Evolutionary conservation across 2,329 filamentous ascomycete species (phyloP), one percentile per base, ranked within the genome.

Genomic region (Cladorrhinum sp.): DNA sequence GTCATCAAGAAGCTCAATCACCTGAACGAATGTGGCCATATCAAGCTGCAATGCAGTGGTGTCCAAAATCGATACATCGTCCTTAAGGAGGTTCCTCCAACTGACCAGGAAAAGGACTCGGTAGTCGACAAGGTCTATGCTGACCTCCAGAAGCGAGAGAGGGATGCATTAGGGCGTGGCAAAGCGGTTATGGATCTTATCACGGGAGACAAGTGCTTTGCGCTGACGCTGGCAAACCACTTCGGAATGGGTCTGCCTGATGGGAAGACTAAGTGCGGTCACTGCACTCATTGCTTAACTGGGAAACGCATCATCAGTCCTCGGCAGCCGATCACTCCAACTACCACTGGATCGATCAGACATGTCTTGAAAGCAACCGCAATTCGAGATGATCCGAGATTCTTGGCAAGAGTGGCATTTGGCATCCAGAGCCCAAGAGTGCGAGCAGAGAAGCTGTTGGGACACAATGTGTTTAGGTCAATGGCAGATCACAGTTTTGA

Each of bases 391-490:
- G 85, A 88, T 67, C 76, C 85, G 1, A 72, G 85, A 12, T 82
- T 86, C 64, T 72, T 88, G 25, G 83, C 85, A 0, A 77, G 81
- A 20, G 72, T 88, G 3, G 85, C 84, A 0, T 88, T 87, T 68
- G 85, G 85, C 0, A 87, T 88, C 67, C 76, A 75, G 50, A 87
- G 83, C 64, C 85, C 85, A 0, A 72, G 84, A 1, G 76, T 85
- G 0, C 76, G 72, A 4, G 70, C 74, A 38, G 68, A 84, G 56
- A 82, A 79, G 67, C 64, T 87, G 29, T 73, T 77, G 12, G 79
- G 73, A 55, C 69, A 69, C 7, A 32, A 62, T 0, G 75, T 81
- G 0, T 86, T 85, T 67, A 79, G 78, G 50, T 83, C 79, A 3
- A 76, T 86, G 74, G 78, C 76, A 24, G 77, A 84, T 59, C 81